Percentiles rank a stretch among this genome's conserved stretches.
Evolutionary conservation across 192 early-diverging fungal species (phyloP).

Genomic region (Jimgerdemannia flammicorona): DNA sequence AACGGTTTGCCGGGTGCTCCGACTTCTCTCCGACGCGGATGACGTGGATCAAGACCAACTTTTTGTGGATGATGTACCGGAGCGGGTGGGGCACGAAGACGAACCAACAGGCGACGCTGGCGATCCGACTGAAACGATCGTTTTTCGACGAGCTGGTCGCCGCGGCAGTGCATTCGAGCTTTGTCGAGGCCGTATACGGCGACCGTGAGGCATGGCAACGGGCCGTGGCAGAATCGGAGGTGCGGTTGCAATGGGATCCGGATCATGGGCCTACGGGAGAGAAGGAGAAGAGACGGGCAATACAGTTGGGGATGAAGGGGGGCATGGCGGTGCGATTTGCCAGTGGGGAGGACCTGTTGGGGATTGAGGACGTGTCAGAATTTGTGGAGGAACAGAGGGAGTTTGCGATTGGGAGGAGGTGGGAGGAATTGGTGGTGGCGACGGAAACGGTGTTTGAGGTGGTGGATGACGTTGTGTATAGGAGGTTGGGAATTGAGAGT

Average conservation of each 20-base stretch:
- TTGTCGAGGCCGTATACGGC: slow-evolving; percentile 8
- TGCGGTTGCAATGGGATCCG: slow-evolving; percentile 46
- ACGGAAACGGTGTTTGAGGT: neutral
- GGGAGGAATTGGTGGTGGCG: neutral
- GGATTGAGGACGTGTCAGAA: slow-evolving; percentile 42
- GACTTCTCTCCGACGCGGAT: slow-evolving; percentile 34
- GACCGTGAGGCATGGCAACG: slow-evolving; percentile 6
- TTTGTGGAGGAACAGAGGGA: neutral
- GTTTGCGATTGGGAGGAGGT: neutral
- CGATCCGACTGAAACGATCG: slow-evolving; percentile 18
- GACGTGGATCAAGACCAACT: slow-evolving; percentile 48
- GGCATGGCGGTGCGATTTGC: slow-evolving; percentile 13
- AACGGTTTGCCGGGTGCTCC: slow-evolving; percentile 30
- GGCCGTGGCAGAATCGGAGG: slow-evolving; percentile 20
- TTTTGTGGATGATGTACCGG: slow-evolving; percentile 49
- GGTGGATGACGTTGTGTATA: neutral
- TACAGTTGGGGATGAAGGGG: slow-evolving; percentile 35
- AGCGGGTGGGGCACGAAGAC: slow-evolving; percentile 38
- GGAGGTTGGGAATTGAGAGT: neutral
- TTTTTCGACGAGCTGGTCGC: slow-evolving; percentile 26
- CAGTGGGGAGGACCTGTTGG: slow-evolving; percentile 24
- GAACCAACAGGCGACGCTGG: slow-evolving; percentile 35
- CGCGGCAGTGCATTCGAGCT: slow-evolving; percentile 15
- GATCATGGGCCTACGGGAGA: slow-evolving; percentile 28
- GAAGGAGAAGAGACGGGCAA: slow-evolving; percentile 31